Conservation (phyloP, 1,284 basidiomycete genomes). For the Jaminaea rosea region DNA sequence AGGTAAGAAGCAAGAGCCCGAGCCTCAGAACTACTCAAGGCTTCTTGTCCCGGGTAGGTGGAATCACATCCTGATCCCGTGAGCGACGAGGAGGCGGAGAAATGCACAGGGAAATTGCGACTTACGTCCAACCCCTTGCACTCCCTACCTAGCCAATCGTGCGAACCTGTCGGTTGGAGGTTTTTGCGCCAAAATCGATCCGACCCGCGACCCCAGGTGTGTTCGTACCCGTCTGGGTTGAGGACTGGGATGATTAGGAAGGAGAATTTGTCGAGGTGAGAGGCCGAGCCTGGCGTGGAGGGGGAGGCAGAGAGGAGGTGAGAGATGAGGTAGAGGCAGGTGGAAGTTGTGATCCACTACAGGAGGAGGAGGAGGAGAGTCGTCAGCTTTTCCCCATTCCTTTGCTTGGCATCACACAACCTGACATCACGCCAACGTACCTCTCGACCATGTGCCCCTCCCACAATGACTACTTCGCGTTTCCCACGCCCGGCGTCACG, state of each 20-base stretch:
- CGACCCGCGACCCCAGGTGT: slow-evolving; percentile 53
- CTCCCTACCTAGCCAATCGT: slow-evolving; percentile 28
- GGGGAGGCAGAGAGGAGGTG: slow-evolving; percentile 13
- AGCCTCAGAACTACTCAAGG: slow-evolving; percentile 63
- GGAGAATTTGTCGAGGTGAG: slow-evolving; percentile 57
- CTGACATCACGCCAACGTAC: neutral
- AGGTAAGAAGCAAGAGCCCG: slow-evolving; percentile 66
- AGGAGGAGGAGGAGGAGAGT: neutral
- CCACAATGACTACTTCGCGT: neutral
- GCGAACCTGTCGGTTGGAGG: slow-evolving; percentile 51
- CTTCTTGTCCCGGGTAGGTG: slow-evolving; percentile 13
- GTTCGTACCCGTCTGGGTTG: slow-evolving; percentile 75
- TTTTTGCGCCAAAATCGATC: slow-evolving; percentile 80
- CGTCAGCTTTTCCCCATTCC: too few relatives aligned
- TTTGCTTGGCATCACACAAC: neutral
- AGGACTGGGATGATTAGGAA: slow-evolving; percentile 69
- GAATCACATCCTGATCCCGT: slow-evolving; percentile 48
- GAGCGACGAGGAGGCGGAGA: slow-evolving; percentile 59
- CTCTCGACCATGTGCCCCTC: slow-evolving; percentile 2
- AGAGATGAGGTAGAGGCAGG: slow-evolving; percentile 58
- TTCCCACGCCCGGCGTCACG: neutral
- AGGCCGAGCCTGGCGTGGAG: slow-evolving; percentile 6
- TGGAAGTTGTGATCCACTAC: slow-evolving; percentile 71
- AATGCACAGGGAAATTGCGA: slow-evolving; percentile 5
- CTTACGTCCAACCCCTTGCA: slow-evolving; percentile 66